Percentiles rank a stretch among this genome's conserved stretches.
Evolutionary conservation across 73 alveolate species (phyloP).

Genomic region (Blepharisma japonicum): DNA sequence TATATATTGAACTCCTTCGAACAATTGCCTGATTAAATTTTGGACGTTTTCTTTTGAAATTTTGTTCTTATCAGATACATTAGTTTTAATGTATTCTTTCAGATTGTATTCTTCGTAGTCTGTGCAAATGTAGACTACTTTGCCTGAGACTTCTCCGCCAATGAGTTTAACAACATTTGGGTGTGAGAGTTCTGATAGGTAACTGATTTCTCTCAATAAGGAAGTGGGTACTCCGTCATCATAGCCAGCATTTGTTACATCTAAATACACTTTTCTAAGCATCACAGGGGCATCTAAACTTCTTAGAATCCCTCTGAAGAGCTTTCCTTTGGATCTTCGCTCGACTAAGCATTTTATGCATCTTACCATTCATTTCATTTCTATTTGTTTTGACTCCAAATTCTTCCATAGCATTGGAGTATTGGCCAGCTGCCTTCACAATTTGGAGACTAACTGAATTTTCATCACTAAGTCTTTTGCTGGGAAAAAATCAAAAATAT

Average conservation of each 20-base stretch:
- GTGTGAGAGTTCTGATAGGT: conserved; percentile 37
- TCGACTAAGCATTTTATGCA: conserved; percentile 41
- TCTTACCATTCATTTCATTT: conserved; percentile 33
- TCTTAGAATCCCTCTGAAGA: conserved; percentile 53
- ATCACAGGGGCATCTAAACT: conserved; percentile 43
- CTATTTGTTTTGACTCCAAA: conserved; percentile 30
- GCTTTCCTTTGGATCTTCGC: conserved; percentile 77
- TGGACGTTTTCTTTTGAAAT: conserved; percentile 11
- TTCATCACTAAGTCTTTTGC: conserved; percentile 14
- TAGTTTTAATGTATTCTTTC: conserved; percentile 53
- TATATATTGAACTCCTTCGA: conserved; percentile 53
- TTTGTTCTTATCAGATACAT: conserved; percentile 15
- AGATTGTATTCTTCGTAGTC: conserved; percentile 54
- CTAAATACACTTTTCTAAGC: conserved; percentile 61
- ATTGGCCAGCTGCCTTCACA: not conserved
- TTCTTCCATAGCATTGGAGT: conserved; percentile 44
- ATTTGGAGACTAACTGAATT: conserved; percentile 3
- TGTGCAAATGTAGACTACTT: conserved; percentile 41
- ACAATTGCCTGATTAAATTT: conserved; percentile 41
- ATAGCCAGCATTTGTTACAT: conserved; percentile 81
- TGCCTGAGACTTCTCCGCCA: conserved; percentile 12
- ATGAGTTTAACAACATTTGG: conserved; percentile 41
- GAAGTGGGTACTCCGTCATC: conserved; percentile 93
- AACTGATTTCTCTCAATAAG: conserved; percentile 77
- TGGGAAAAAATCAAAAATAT: not conserved